Percentiles rank a stretch among this genome's conserved stretches.
phyloP scores from a whole-genome alignment of 208 protist genomes.

The Wallacemonas collosoma region DNA sequence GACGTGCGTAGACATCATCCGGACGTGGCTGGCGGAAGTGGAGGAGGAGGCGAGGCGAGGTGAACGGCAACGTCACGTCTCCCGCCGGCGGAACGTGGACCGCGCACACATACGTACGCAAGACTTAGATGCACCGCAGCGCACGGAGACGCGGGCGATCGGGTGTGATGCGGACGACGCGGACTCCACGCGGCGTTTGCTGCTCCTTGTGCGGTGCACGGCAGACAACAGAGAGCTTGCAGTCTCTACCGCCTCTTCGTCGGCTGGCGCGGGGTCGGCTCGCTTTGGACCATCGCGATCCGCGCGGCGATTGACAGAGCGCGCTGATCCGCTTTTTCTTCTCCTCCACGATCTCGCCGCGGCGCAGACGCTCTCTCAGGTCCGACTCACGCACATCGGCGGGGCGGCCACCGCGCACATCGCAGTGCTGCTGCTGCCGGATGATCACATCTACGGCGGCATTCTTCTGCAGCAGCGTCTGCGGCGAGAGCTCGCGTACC shows the following conservation, averaged over 20 bases:
- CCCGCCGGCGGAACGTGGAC: too few relatives aligned
- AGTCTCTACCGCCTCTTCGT: neutral
- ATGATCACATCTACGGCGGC: constrained; percentile 65
- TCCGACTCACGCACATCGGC: constrained; percentile 31
- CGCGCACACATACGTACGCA: too few relatives aligned
- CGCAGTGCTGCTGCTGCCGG: constrained; percentile 71
- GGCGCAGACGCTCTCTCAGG: constrained; percentile 38
- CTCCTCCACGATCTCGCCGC: constrained; percentile 67
- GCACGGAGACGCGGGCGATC: neutral
- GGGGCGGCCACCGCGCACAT: constrained; percentile 23
- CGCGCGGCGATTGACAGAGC: constrained; percentile 26
- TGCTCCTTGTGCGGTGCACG: constrained; percentile 60
- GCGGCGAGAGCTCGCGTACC: constrained; percentile 35
- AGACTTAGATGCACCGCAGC: too few relatives aligned
- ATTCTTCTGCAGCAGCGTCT: constrained; percentile 51
- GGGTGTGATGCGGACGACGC: neutral
- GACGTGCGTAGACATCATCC: constrained; percentile 49
- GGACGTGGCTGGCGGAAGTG: constrained; percentile 41
- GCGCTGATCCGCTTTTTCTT: constrained; percentile 46
- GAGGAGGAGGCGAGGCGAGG: constrained; percentile 25
- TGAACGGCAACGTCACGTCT: neutral
- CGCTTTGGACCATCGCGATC: neutral
- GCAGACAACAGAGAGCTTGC: constrained; percentile 36
- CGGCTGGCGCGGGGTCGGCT: neutral
- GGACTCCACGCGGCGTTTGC: constrained; percentile 22